A percentile compares a stretch with the other conserved stretches of the same genome.
These are phyloP conservation scores for Amanita phalloides DNA, from an alignment of 768 basidiomycete genomes.

Conservation along the genomic window DNA sequence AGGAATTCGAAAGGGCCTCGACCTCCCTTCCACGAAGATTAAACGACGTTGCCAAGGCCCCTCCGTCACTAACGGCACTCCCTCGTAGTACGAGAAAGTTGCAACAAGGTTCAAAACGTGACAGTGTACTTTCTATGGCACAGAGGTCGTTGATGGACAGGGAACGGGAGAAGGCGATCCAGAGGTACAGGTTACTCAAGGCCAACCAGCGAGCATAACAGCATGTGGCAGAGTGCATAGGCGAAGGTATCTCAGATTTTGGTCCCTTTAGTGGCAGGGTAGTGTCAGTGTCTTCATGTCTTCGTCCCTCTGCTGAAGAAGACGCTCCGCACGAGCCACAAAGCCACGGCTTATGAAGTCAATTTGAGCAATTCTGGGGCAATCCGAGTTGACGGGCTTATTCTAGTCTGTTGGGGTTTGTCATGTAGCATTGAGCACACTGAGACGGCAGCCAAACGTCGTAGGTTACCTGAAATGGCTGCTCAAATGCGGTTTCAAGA, in stretches of 20 bases:
- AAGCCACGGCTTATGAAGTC: neutral
- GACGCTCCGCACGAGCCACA: neutral
- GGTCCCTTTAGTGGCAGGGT: neutral
- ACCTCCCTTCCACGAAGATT: constrained; percentile 53
- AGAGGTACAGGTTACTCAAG: constrained; percentile 60
- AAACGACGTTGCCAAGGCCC: constrained; percentile 62
- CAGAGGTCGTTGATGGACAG: constrained; percentile 70
- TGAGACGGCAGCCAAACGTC: neutral
- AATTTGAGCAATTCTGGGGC: neutral
- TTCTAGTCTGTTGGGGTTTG: neutral
- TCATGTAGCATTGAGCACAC: too few species aligned
- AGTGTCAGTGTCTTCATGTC: neutral
- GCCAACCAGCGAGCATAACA: constrained; percentile 31
- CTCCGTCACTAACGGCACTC: constrained; percentile 48
- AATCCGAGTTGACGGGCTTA: neutral
- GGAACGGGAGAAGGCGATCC: constrained; percentile 62
- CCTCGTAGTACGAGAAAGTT: constrained; percentile 32
- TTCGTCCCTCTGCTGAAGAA: neutral
- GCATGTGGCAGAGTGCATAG: constrained; percentile 10
- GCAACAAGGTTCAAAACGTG: constrained; percentile 16
- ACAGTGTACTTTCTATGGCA: constrained; percentile 57
- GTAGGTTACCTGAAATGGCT: neutral
- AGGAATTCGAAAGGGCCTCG: constrained; percentile 40
- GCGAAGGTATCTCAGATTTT: neutral
- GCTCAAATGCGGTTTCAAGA: neutral